Evolutionary conservation across 768 basidiomycete species (phyloP).

Genomic region (Plicaturopsis crispa): DNA sequence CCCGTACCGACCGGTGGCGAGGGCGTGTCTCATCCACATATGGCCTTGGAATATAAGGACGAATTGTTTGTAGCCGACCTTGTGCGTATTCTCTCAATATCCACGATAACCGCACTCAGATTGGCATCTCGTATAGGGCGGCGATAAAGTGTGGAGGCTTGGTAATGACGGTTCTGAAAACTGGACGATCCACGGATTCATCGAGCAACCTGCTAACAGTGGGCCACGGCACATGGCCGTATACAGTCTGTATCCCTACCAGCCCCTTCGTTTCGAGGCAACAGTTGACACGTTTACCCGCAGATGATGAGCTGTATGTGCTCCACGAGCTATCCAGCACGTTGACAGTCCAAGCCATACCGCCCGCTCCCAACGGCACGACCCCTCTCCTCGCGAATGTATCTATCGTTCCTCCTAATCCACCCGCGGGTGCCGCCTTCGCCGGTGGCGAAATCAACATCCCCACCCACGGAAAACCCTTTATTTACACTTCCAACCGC

Average conservation of each 20-base stretch:
- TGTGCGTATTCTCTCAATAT: slow-evolving; percentile 25
- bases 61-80: slow-evolving; percentile 64
- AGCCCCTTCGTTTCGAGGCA: too few relatives aligned
- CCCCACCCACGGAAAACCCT: slow-evolving; percentile 35
- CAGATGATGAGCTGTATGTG: slow-evolving; percentile 43
- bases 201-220: slow-evolving; percentile 53
- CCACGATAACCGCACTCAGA: background rate
- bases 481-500: slow-evolving; percentile 66
- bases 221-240: slow-evolving; percentile 51
- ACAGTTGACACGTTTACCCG: background rate
- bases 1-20: slow-evolving; percentile 29
- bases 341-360: slow-evolving; percentile 51
- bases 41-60: slow-evolving; percentile 44
- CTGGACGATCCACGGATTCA: slow-evolving; percentile 52
- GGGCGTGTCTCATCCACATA: slow-evolving; percentile 56
- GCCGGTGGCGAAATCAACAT: slow-evolving; percentile 59
- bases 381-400: slow-evolving; percentile 42
- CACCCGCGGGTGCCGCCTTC: slow-evolving; percentile 31
- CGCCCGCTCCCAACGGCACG: slow-evolving; percentile 39
- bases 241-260: slow-evolving; percentile 19
- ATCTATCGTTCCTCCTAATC: slow-evolving; percentile 37
- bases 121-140: slow-evolving; percentile 39
- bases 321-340: slow-evolving; percentile 52
- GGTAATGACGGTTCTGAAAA: slow-evolving; percentile 32
- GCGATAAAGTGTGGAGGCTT: slow-evolving; percentile 64